Evolutionary conservation across 352 stramenopile species (phyloP), one percentile per base, ranked within the genome.

Genomic region (Globisporangium camurandrum): DNA sequence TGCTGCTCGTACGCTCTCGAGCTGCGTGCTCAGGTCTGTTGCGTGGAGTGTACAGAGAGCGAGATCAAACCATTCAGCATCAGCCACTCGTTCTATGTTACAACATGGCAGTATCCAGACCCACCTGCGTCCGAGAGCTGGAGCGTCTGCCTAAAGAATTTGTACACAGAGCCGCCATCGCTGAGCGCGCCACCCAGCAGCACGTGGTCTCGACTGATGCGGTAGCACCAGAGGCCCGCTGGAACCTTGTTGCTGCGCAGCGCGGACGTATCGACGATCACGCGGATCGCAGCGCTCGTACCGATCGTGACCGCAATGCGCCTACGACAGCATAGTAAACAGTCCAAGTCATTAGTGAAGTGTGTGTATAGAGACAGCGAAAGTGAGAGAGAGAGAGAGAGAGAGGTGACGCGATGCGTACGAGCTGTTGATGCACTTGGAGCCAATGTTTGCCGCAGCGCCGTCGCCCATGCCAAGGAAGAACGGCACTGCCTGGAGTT

Each of bases 81-180:
- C 11, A 52, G 24, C 16, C 2, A 39, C 24, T 20, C 20, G 28
- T 28, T 11, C 16, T 36, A 14, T 20, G 22, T n/a, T 34, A 6
- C 26, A n/a, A 16, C 10, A n/a, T 2, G 4, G n/a, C 8, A 6
- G n/a, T 9, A 11, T 7, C 16, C 6, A 1, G 22, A 36, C 36
- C 31, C 10, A 83, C 75, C 71, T 44, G 79, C 57, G 20, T 77
- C 55, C 8, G 56, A 61, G 14, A 91, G 49, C 28, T 56, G 62
- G 57, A 98, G 64, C 9, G 85, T 79, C 14, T 91, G 66, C 37
- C 74, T 63, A 44, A 90, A 84, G 72, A 95, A 98, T 49, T 96
- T 86, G 53, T 94, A 91, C 8, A 97, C 69, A n/a, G 87, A 97
- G n/a, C 92, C 94, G n/a, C 94, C 94, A 66, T 98, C 94, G 30